Base-by-base conservation (phyloP, 768 basidiomycete species). In the Mycena amicta region DNA sequence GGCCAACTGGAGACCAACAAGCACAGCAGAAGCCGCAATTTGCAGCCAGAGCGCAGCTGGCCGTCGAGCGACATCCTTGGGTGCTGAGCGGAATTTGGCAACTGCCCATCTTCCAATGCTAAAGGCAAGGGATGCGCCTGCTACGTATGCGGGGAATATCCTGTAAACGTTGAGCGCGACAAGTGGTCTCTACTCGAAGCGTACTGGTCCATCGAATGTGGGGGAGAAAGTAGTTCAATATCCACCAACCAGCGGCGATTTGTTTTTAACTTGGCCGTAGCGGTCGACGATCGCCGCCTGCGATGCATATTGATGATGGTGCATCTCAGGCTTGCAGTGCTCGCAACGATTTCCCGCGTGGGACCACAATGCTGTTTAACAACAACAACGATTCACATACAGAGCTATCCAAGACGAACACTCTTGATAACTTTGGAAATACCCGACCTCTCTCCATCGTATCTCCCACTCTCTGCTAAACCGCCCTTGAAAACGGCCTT, bases 401-500 rank as follows among this genome's bases (percentile, higher is more conserved):
- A 37, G 20, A 45, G 43, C 68, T 70, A 86, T 59, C 80, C 80
- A 70, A 97, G 76, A 61, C 83, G 86, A 62, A 92, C 80, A 72
- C 91, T 89, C 80, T 96, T 96, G 76, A 94, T 80, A 33, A 93
- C 90, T 68, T 88, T 92, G 61, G 87, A 88, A 69, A 97, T 96
- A 81, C 96, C 96, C 56, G 90, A 89, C 75, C 83, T 86, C 77
- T 99, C 97, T 69, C 97, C 97, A 30, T 84, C 86, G 76, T 98
- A 98, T 63, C 78, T 78, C n/a, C 84, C 87, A 41, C 81, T 78
- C 56, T 84, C 84, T 15, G 82, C 82, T 55, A 89, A 71, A 37
- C 95, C 95, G 53, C 94, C 93, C 71, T 90, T 95, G 84, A 86
- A 98, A n/a, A 95, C 82, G 18, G 95, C 87, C 72, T 92, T 90